A percentile compares a stretch with the other conserved stretches of the same genome.
phyloP scores from a whole-genome alignment of 2,329 filamentous ascomycete species.

The Pseudogymnoascus sp. region DNA sequence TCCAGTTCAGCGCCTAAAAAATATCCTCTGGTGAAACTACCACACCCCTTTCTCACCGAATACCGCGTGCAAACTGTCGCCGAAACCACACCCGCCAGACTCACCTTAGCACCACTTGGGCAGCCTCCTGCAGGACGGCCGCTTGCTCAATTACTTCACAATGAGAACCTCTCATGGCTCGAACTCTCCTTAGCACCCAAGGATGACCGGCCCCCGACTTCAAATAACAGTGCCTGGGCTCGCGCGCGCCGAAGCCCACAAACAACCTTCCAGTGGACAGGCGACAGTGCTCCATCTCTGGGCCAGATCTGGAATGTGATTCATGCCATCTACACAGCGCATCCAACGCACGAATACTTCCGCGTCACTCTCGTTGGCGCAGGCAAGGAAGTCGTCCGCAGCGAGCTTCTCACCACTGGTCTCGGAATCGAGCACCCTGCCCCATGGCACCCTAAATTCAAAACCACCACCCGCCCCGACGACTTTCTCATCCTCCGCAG shows the following conservation, averaged over 20 bases:
- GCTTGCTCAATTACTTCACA: conserved; percentile 25
- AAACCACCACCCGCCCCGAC: conserved; percentile 15
- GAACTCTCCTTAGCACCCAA: conserved; percentile 23
- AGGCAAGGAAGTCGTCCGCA: conserved; percentile 22
- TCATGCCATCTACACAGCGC: conserved; percentile 31
- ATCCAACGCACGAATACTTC: conserved; percentile 29
- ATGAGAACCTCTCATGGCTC: conserved; percentile 24
- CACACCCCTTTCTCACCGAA: conserved; percentile 19
- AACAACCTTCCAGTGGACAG: conserved; percentile 30
- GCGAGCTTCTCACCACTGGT: conserved; percentile 28
- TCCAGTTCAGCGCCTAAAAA: conserved; percentile 12
- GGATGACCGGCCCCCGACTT: conserved; percentile 19
- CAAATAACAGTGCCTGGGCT: conserved; percentile 34
- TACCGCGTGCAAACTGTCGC: conserved; percentile 17
- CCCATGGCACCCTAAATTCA: conserved; percentile 11
- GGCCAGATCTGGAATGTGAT: conserved; percentile 34
- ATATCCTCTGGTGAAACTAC: conserved; percentile 19
- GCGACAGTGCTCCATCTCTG: conserved; percentile 25
- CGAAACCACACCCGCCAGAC: conserved; percentile 13
- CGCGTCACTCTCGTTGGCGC: conserved; percentile 29
- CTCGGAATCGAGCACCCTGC: conserved; percentile 18
- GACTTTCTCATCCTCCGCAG: conserved; percentile 43
- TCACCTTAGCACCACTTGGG: conserved; percentile 13
- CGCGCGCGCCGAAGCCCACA: conserved; percentile 26
- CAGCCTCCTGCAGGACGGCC: conserved; percentile 13